phyloP scores from a whole-genome alignment of 2,329 filamentous ascomycete species.

The Diaporthe batatas region DNA sequence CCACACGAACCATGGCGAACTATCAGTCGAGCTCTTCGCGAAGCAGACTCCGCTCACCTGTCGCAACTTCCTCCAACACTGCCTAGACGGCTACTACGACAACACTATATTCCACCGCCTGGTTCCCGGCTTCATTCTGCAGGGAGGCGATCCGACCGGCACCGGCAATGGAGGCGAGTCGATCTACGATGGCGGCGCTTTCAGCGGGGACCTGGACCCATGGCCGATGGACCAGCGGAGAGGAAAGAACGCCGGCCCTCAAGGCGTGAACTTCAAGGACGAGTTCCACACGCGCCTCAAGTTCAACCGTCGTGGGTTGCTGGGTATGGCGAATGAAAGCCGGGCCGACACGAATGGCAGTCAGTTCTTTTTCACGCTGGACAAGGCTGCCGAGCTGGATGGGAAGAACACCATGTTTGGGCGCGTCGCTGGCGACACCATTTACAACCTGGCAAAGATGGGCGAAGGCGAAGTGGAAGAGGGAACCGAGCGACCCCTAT shows the following conservation, averaged over 20 bases:
- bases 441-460: slow-evolving; percentile 96
- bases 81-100: slow-evolving; percentile 95
- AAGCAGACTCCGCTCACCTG: slow-evolving; percentile 92
- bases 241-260: slow-evolving; percentile 71
- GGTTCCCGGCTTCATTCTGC: slow-evolving; percentile 90
- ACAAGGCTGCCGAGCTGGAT: slow-evolving; percentile 85
- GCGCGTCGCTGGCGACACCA: slow-evolving; percentile 90
- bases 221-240: slow-evolving; percentile 76
- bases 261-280: slow-evolving; percentile 77
- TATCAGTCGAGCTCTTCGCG: slow-evolving; percentile 93
- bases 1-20: slow-evolving; percentile 89
- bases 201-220: slow-evolving; percentile 78
- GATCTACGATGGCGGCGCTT: slow-evolving; percentile 88
- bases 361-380: slow-evolving; percentile 97
- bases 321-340: slow-evolving; percentile 97
- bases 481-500: slow-evolving; percentile 84
- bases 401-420: slow-evolving; percentile 96
- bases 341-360: slow-evolving; percentile 85
- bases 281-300: slow-evolving; percentile 94
- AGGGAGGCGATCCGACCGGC: slow-evolving; percentile 94
- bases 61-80: slow-evolving; percentile 96
- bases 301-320: slow-evolving; percentile 88
- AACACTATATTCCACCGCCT: slow-evolving; percentile 94
- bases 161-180: slow-evolving; percentile 93
- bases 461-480: slow-evolving; percentile 87